Evolutionary conservation across 352 stramenopile species (phyloP), one percentile per base, ranked within the genome.

Genomic region (Albugo candida): DNA sequence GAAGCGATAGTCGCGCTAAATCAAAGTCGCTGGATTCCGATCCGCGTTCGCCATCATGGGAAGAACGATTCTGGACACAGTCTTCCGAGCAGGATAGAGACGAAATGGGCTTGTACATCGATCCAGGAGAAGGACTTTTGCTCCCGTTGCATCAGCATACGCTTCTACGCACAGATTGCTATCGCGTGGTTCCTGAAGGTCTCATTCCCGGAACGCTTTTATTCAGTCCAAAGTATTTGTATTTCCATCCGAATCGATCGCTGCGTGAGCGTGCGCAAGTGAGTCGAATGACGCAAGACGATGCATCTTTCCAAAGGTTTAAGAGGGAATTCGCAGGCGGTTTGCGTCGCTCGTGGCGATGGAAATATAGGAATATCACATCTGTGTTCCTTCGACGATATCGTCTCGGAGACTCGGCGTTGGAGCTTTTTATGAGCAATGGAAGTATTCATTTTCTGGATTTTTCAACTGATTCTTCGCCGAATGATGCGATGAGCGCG

Each of bases 341-440:
- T 3, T 49, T 84, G 4, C 75, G 82, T 44, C 66, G 73, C 10
- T 84, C 65, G 38, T 86, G 71, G 68, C 59, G 73, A 18, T 92
- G 78, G 78, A 84, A 76, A 46, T 87, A 86, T 48, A 64, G 73
- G 8, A 64, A 86, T 40, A 59, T 92, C 13, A 60, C 81, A 1
- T 73, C 60, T 1, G 71, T 86, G 5, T 89, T 87, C 45, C 51
- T 92, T 13, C 70, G 80, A 16, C 70, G 80, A 13, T 92, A 87
- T 43, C 73, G 80, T 1, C 52, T 92, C 27, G 65, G 75, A 2
- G 78, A 89, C 51, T 92, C 77, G 3, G 78, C 73, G 2, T 60
- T 92, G 38, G 79, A 92, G 45, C 49, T 92, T 20, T 92, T 92
- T 42, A 43, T 92, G 1, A 64, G 60, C 18, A 83, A 89, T 49